A percentile compares a stretch with the other conserved stretches of the same genome.
phyloP scores from a whole-genome alignment of 2,329 filamentous ascomycete species.

The Clarireedia homoeocarpa region DNA sequence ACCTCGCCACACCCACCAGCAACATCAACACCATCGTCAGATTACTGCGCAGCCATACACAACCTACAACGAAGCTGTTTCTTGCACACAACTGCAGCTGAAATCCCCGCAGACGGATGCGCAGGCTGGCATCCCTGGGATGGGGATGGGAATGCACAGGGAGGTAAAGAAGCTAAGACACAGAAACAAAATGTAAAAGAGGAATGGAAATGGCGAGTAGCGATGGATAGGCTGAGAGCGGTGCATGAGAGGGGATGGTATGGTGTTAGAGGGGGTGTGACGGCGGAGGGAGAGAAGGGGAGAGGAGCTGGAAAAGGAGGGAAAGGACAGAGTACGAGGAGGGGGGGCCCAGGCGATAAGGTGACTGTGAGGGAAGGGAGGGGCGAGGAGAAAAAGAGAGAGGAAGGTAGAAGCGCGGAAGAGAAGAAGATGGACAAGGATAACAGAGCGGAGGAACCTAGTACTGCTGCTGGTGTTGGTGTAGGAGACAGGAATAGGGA shows the following conservation, averaged over 20 bases:
- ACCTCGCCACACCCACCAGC: no score
- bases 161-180: background rate
- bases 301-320: background rate
- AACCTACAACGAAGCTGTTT: no score
- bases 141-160: no score
- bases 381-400: background rate
- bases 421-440: background rate
- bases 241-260: background rate
- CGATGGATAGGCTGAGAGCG: background rate
- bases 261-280: background rate
- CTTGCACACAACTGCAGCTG: no score
- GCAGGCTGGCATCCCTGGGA: no score
- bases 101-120: background rate
- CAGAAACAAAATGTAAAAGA: background rate
- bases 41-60: no score
- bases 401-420: background rate
- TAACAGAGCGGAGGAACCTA: no score
- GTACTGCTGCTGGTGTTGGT: no score
- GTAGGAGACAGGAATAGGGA: no score
- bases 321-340: background rate
- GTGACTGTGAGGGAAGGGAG: background rate
- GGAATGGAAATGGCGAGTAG: constrained; percentile 1
- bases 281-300: background rate
- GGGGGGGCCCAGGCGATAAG: background rate
- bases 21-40: no score